Evolutionary conservation across 106 monocot genomes (phyloP), one percentile per base, ranked within the genome.

Genomic region (Vanilla planifolia): DNA sequence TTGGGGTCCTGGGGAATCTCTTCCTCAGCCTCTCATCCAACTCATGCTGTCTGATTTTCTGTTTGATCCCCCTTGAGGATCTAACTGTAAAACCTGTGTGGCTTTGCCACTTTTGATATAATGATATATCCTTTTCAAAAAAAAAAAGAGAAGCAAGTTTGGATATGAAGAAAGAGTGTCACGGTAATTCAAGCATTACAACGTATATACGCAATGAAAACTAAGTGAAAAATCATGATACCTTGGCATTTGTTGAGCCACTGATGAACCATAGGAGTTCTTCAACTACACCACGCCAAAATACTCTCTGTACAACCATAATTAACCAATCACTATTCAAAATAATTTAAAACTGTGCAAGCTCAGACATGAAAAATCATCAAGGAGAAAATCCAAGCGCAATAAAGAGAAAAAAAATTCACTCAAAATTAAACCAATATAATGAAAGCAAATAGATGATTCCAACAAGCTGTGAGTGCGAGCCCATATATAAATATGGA

Each of bases 241-340:
- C 96, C 84, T 92, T 92, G 28, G 88, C 91, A 82, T 88, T 92
- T 64, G 96, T 98, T 35, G 96, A 98, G 23, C 96, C 96, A 85
- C 91, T 88, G 48, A 98, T 92, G 73, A 98, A 92, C 96, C 96
- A 98, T 34, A 98, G 68, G 28, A 98, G 85, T 66, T 98, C 96
- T 82, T 98, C 96, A 53, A 98, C 91, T 63, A 98, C 96, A 65
- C 79, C 96, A 56, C 87, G 70, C 96, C 96, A 98, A 66, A 91
- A 92, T 20, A 98, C 82, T 79, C 66, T 98, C 96, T 98, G 63
- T 6, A 7, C 36, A 72, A 79, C 35, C 48, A 71, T 9, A 13
- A 20, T 3, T 35, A 55, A 32, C 28, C 28, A 55, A 32, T 55
- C 2, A 55, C 28, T 28, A n/a, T 20, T 15, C 20, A 9, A 19